A percentile compares a stretch with the other conserved stretches of the same genome.
Evolutionary conservation across 2,329 filamentous ascomycete species (phyloP).

Genomic region (Botrytis sinoallii): DNA sequence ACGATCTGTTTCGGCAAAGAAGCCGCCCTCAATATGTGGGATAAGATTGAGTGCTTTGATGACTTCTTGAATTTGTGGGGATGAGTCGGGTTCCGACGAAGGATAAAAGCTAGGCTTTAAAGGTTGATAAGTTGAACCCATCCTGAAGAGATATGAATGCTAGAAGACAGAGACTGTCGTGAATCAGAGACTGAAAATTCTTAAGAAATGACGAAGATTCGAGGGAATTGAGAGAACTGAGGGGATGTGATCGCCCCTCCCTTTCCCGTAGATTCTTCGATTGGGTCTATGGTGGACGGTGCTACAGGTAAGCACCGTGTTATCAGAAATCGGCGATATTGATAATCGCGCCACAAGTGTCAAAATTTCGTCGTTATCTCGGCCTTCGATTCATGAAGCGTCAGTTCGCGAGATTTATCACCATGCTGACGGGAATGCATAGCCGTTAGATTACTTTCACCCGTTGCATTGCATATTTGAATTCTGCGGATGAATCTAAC

Average conservation of each 20-base stretch:
- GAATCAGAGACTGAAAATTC: background rate
- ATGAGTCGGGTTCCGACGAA: constrained; percentile 34
- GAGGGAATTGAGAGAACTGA: background rate
- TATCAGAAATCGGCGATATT: background rate
- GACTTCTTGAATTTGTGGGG: constrained; percentile 38
- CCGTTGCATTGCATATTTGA: background rate
- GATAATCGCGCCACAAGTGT: background rate
- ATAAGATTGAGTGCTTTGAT: constrained; percentile 48
- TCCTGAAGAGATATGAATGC: background rate
- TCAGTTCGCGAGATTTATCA: background rate
- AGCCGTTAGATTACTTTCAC: background rate
- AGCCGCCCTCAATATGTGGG: constrained; percentile 62
- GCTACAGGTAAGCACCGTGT: background rate
- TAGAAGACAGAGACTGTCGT: background rate
- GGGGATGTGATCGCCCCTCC: background rate
- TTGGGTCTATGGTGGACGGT: background rate
- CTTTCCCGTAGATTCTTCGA: background rate
- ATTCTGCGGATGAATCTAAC: background rate
- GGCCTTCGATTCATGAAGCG: background rate
- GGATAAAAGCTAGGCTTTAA: constrained; percentile 33
- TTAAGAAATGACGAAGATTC: background rate
- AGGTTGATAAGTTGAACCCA: constrained; percentile 10
- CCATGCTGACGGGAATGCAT: background rate
- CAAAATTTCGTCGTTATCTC: background rate
- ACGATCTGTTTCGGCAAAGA: constrained; percentile 60